Conservation (phyloP, 768 basidiomycete species). For the Panaeolus papilionaceus region DNA sequence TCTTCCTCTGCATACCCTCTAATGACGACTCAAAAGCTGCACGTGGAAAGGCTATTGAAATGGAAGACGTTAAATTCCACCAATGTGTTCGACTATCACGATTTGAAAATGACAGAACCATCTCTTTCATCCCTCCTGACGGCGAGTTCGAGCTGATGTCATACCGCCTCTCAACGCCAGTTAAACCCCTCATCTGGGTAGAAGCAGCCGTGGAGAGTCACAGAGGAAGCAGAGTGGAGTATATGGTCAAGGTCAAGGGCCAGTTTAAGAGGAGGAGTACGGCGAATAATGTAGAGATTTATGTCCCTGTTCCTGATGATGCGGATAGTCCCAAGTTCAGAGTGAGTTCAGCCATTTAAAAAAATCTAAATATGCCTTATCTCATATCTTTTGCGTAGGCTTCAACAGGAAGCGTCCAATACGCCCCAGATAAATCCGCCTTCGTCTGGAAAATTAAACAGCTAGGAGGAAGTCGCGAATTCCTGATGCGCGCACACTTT, state of each 20-base stretch:
- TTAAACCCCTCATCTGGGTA: conserved; percentile 97
- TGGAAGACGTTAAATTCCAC: conserved; percentile 99
- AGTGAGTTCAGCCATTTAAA: conserved; percentile 50
- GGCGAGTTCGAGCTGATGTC: conserved; percentile 99
- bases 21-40: conserved; percentile 57
- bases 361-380: not conserved
- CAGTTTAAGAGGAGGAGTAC: conserved; percentile 97
- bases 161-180: conserved; percentile 94
- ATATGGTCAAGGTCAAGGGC: conserved; percentile 94
- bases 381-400: conserved; percentile 55
- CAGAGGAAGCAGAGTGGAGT: conserved; percentile 91
- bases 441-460: conserved; percentile 99
- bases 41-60: conserved; percentile 97
- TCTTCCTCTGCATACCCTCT: conserved; percentile 6
- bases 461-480: conserved; percentile 93
- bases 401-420: conserved; percentile 93
- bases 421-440: conserved; percentile 96
- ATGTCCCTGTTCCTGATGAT: conserved; percentile 98
- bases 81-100: conserved; percentile 97
- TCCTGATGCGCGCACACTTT: conserved; percentile 98
- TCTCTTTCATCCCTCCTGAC: conserved; percentile 98
- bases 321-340: conserved; percentile 98
- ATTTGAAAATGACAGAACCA: conserved; percentile 98
- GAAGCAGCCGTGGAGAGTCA: conserved; percentile 97
- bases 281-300: conserved; percentile 98